phyloP scores from a whole-genome alignment of 768 basidiomycete genomes.

The Amanita subjunquillea region DNA sequence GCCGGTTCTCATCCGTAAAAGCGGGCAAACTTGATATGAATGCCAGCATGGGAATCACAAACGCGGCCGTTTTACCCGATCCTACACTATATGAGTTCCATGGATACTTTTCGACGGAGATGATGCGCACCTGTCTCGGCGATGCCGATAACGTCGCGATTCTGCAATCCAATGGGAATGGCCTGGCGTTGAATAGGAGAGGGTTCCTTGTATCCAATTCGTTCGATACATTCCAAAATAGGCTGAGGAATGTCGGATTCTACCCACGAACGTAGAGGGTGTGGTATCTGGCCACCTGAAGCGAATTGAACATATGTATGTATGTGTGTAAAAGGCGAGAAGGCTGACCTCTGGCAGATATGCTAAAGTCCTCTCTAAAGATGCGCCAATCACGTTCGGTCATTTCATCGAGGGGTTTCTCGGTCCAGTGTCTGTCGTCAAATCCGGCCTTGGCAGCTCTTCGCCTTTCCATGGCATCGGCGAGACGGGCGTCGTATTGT shows the following conservation, averaged over 20 bases:
- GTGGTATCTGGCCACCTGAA: constrained; percentile 84
- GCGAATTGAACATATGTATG: constrained; percentile 3
- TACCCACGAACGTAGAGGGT: constrained; percentile 85
- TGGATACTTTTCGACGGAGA: background rate
- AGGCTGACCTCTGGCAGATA: constrained; percentile 72
- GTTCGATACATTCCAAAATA: constrained; percentile 78
- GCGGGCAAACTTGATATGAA: constrained; percentile 85
- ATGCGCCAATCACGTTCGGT: constrained; percentile 99
- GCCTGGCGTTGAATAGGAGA: constrained; percentile 97
- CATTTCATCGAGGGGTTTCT: constrained; percentile 88
- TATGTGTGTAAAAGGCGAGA: background rate
- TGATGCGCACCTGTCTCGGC: constrained; percentile 83
- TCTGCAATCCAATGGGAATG: constrained; percentile 96
- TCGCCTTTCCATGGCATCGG: constrained; percentile 75
- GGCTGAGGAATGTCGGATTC: constrained; percentile 76
- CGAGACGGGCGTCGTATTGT: constrained; percentile 40
- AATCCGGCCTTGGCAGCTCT: constrained; percentile 72
- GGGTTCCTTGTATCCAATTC: constrained; percentile 95
- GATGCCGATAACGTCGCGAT: constrained; percentile 95
- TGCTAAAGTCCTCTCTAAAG: constrained; percentile 97
- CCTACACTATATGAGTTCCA: constrained; percentile 32
- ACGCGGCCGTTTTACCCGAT: constrained; percentile 98
- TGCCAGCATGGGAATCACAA: constrained; percentile 95
- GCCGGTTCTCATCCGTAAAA: constrained; percentile 87
- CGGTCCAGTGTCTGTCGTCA: constrained; percentile 97